Evolutionary conservation across 208 protist genomes (phyloP).

Genomic region (Trypanosoma platydactyli): DNA sequence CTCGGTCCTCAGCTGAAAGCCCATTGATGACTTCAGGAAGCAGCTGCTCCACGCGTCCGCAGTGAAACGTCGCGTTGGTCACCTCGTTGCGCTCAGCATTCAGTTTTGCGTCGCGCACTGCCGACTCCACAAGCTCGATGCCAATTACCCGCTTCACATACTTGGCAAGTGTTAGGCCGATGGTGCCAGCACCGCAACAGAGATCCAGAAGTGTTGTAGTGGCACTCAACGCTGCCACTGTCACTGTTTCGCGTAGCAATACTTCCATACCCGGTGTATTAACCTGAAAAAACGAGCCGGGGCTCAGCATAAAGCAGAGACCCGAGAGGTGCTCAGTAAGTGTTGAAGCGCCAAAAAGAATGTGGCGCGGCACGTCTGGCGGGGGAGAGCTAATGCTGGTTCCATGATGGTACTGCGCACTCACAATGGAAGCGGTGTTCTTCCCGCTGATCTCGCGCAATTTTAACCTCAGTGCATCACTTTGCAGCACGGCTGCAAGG

Average conservation of each 20-base stretch:
- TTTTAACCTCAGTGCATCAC: constrained; percentile 21
- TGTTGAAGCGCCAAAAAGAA: constrained; percentile 58
- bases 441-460: constrained; percentile 30
- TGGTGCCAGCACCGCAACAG: constrained; percentile 96
- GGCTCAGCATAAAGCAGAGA: constrained; percentile 88
- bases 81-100: constrained; percentile 91
- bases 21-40: constrained; percentile 63
- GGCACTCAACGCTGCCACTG: constrained; percentile 52
- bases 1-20: constrained; percentile 40
- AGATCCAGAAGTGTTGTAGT: constrained; percentile 92
- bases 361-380: constrained; percentile 53
- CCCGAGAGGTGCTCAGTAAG: constrained; percentile 78
- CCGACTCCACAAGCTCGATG: constrained; percentile 89
- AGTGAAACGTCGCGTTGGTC: constrained; percentile 85
- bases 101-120: constrained; percentile 81
- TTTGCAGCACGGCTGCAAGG: constrained; percentile 38
- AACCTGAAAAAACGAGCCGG: constrained; percentile 95
- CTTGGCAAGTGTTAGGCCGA: constrained; percentile 85
- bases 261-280: constrained; percentile 91
- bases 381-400: constrained; percentile 64
- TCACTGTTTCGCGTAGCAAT: constrained; percentile 75
- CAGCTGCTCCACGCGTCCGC: constrained; percentile 92
- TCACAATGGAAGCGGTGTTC: constrained; percentile 48
- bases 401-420: constrained; percentile 77
- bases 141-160: constrained; percentile 91